Percentiles rank a stretch among this genome's conserved stretches.
Conservation (phyloP, 2,329 filamentous ascomycete species). For the Paraconiothyrium brasiliense region DNA sequence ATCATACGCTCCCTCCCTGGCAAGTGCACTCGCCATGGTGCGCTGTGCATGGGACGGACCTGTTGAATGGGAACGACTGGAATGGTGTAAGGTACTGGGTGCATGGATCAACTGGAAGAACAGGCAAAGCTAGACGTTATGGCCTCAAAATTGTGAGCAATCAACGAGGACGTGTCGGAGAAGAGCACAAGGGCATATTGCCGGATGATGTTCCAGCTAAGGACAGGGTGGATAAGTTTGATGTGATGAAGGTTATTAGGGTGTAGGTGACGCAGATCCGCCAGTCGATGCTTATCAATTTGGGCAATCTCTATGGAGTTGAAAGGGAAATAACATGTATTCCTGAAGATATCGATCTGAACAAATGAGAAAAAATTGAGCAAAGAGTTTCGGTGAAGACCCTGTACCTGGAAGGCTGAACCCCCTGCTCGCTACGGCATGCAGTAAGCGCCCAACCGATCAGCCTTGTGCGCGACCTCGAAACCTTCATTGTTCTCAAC, state of each 20-base stretch:
- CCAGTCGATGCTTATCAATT: no score
- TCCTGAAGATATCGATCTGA: no score
- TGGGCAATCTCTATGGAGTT: neutral
- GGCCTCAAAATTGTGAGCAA: conserved; percentile 54
- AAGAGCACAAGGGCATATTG: conserved; percentile 36
- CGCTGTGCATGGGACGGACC: conserved; percentile 64
- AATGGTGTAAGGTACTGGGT: conserved; percentile 53
- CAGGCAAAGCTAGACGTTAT: conserved; percentile 51
- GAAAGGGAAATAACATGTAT: neutral
- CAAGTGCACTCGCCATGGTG: conserved; percentile 59
- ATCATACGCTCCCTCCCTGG: conserved; percentile 60
- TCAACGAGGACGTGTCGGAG: conserved; percentile 54
- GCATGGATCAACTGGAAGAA: conserved; percentile 58
- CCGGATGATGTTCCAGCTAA: conserved; percentile 38
- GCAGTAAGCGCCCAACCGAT: neutral
- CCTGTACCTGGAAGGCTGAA: neutral
- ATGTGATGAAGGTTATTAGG: conserved; percentile 37
- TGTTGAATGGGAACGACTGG: conserved; percentile 58
- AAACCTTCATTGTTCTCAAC: neutral
- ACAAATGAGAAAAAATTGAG: neutral
- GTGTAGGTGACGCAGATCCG: conserved; percentile 20
- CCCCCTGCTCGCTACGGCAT: neutral
- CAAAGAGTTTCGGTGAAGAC: neutral
- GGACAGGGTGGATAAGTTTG: conserved; percentile 37
- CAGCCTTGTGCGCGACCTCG: neutral